These are phyloP conservation scores for Trichophyton simii DNA, from an alignment of 2,329 filamentous ascomycete genomes.

Conservation along the genomic window DNA sequence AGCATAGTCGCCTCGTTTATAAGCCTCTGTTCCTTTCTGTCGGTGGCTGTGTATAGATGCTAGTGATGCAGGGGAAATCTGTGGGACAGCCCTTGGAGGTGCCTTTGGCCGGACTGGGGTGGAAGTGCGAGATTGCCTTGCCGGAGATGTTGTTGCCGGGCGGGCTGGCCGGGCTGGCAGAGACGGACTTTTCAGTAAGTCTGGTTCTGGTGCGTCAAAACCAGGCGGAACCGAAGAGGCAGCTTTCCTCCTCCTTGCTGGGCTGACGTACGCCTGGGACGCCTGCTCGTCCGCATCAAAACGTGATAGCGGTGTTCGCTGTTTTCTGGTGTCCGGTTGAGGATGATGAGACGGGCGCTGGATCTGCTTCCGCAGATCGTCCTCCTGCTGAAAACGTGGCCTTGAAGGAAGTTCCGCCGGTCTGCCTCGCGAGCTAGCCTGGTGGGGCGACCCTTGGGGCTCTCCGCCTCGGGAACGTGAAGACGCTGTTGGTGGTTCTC, in stretches of 20 bases:
- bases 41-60: conserved; percentile 67
- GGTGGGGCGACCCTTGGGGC: background rate
- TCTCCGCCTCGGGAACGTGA: background rate
- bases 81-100: conserved; percentile 44
- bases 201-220: conserved; percentile 37
- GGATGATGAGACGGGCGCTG: background rate
- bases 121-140: conserved; percentile 24
- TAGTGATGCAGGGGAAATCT: conserved; percentile 55
- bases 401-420: background rate
- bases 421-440: background rate
- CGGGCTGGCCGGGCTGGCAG: conserved; percentile 23
- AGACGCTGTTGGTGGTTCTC: conserved; percentile 1
- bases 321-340: background rate
- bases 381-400: conserved; percentile 1
- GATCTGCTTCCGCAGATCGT: background rate
- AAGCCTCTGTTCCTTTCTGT: conserved; percentile 69
- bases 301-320: conserved; percentile 45
- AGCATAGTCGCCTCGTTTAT: conserved; percentile 87
- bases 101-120: conserved; percentile 32
- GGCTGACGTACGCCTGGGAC: conserved; percentile 75
- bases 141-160: conserved; percentile 24
- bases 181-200: conserved; percentile 48
- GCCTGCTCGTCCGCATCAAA: conserved; percentile 67
- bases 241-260: conserved; percentile 63
- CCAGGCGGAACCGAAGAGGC: conserved; percentile 35